These are phyloP conservation scores for Elaeagnus macrophylla DNA, from an alignment of 306 rosid genomes.

Conservation along the genomic window DNA sequence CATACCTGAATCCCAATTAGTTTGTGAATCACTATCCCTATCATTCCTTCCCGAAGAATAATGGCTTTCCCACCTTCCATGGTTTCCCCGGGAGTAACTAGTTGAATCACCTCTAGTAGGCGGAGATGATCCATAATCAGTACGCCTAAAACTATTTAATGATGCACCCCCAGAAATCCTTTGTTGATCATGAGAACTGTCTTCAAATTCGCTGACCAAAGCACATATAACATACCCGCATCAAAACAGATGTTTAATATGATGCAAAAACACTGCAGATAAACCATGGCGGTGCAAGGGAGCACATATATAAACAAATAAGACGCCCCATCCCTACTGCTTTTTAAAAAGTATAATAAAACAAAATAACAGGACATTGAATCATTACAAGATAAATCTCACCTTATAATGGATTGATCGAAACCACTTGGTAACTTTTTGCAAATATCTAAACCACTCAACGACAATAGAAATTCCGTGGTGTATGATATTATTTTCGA, in stretches of 20 bases:
- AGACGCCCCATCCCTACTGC: neutral
- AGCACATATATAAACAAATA: no score
- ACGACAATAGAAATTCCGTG: slow-evolving; percentile 67
- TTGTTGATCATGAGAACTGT: slow-evolving; percentile 54
- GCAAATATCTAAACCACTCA: slow-evolving; percentile 71
- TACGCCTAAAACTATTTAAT: slow-evolving; percentile 48
- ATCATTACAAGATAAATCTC: slow-evolving; percentile 9
- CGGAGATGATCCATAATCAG: slow-evolving; percentile 74
- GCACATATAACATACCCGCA: neutral
- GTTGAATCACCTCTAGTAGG: slow-evolving; percentile 61
- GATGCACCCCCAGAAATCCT: slow-evolving; percentile 60
- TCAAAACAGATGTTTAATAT: slow-evolving; percentile 20
- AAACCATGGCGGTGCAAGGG: slow-evolving; percentile 3
- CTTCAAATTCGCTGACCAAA: slow-evolving; percentile 68
- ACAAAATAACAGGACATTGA: neutral
- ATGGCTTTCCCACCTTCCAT: slow-evolving; percentile 83
- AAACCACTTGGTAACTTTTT: slow-evolving; percentile 65
- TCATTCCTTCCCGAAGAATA: slow-evolving; percentile 65
- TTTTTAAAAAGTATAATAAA: neutral
- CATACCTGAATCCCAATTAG: slow-evolving; percentile 80
- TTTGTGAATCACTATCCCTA: slow-evolving; percentile 68
- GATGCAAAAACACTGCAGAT: neutral
- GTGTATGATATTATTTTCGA: slow-evolving; percentile 42
- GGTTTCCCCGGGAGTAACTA: slow-evolving; percentile 53
- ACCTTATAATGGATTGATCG: slow-evolving; percentile 73